Conservation (phyloP, 495 filamentous ascomycete genomes). For the Trichoderma orchidacearum region DNA sequence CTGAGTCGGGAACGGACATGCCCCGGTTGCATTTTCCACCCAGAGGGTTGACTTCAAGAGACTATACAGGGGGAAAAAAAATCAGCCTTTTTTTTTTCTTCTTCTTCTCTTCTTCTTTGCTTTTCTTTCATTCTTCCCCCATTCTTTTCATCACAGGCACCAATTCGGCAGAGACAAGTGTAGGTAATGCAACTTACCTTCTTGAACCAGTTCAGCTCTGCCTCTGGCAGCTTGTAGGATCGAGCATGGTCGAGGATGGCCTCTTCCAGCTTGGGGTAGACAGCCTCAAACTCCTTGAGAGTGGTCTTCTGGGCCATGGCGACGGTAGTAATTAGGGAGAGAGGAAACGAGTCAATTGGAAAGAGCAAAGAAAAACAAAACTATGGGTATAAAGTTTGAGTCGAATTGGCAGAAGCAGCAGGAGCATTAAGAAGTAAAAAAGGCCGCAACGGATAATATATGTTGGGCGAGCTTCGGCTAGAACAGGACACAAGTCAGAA, state of each 20-base stretch:
- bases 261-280: constrained; percentile 70
- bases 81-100: background rate
- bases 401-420: no score
- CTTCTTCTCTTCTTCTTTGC: background rate
- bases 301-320: constrained; percentile 54
- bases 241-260: constrained; percentile 62
- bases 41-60: constrained; percentile 57
- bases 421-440: no score
- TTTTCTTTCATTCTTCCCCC: background rate
- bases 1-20: constrained; percentile 91
- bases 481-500: no score
- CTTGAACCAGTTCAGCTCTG: constrained; percentile 78
- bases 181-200: no score
- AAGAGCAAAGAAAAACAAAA: background rate
- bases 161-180: no score
- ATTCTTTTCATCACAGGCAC: background rate
- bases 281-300: constrained; percentile 70
- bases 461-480: no score
- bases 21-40: constrained; percentile 98
- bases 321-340: constrained; percentile 1
- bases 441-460: no score
- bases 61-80: background rate
- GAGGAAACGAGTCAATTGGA: background rate
- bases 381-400: no score
- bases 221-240: constrained; percentile 66